Percentiles rank a stretch among this genome's conserved stretches.
phyloP scores from a whole-genome alignment of 2,329 filamentous ascomycete species.

The Aspergillus pseudoterreus region DNA sequence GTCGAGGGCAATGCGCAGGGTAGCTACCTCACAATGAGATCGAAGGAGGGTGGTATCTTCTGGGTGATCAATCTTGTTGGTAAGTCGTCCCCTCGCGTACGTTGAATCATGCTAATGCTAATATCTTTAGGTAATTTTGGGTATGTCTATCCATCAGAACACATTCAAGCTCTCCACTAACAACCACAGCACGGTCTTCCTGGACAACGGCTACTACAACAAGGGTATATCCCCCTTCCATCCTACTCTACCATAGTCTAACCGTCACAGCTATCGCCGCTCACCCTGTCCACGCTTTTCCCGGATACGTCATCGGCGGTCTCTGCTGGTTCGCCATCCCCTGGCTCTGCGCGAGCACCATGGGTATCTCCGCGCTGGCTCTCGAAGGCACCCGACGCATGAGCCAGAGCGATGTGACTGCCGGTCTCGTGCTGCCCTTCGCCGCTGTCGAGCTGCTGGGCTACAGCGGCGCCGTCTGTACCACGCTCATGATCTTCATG shows the following conservation, averaged over 20 bases:
- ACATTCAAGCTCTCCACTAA: conserved; percentile 7
- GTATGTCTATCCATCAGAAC: conserved; percentile 8
- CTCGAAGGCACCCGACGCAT: conserved; percentile 75
- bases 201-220: conserved; percentile 86
- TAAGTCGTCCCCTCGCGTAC: conserved; percentile 57
- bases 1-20: conserved; percentile 76
- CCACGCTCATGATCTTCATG: conserved; percentile 81
- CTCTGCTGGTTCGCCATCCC: conserved; percentile 91
- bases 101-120: background rate
- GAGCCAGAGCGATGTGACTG: conserved; percentile 68
- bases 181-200: conserved; percentile 63
- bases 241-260: background rate
- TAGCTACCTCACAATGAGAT: conserved; percentile 83
- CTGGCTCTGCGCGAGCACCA: conserved; percentile 82
- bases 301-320: conserved; percentile 83
- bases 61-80: conserved; percentile 88
- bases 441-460: conserved; percentile 81
- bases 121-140: conserved; percentile 27
- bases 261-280: conserved; percentile 68
- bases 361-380: conserved; percentile 77
- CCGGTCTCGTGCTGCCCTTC: conserved; percentile 79
- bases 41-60: conserved; percentile 77
- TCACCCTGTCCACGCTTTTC: conserved; percentile 77
- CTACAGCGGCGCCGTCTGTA: conserved; percentile 73
- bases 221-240: conserved; percentile 45